These are phyloP conservation scores for Podospora didyma DNA, from an alignment of 495 filamentous ascomycete genomes.

Conservation along the genomic window DNA sequence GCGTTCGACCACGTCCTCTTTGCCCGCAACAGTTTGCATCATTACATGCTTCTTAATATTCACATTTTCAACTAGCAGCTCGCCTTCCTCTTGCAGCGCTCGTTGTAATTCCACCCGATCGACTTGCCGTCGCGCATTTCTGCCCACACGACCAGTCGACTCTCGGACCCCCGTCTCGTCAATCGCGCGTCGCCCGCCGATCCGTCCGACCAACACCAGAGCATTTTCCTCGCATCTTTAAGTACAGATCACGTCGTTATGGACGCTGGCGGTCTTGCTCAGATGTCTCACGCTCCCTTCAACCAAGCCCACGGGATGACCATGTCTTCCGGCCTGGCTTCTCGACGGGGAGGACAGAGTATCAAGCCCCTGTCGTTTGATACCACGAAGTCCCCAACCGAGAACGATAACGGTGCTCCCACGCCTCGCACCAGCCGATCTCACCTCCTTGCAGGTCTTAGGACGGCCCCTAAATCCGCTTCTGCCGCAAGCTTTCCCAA, in stretches of 20 bases:
- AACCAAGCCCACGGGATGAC: constrained; percentile 49
- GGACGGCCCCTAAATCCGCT: constrained; percentile 88
- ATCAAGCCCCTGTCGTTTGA: constrained; percentile 86
- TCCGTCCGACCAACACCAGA: background rate
- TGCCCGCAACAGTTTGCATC: constrained; percentile 15
- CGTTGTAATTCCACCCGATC: constrained; percentile 16
- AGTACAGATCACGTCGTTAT: constrained; percentile 53
- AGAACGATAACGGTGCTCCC: constrained; percentile 51
- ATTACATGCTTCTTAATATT: constrained; percentile 27
- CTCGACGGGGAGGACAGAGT: constrained; percentile 69
- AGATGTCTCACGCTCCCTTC: constrained; percentile 91
- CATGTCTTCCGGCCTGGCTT: constrained; percentile 77
- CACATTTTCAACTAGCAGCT: constrained; percentile 1
- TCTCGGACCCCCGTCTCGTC: background rate
- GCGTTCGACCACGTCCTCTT: constrained; percentile 32
- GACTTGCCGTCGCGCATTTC: background rate
- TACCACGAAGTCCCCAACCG: constrained; percentile 45
- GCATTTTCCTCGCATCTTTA: too few relatives aligned
- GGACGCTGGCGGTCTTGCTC: constrained; percentile 98
- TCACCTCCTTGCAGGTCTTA: constrained; percentile 87
- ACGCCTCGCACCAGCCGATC: constrained; percentile 93
- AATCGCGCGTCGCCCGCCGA: background rate
- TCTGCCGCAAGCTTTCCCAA: constrained; percentile 59
- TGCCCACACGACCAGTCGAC: background rate
- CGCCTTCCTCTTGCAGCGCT: constrained; percentile 11